Evolutionary conservation across 108 stramenopile species (phyloP), one percentile per base, ranked within the genome.

Genomic region (Stephanodiscus minutulus): DNA sequence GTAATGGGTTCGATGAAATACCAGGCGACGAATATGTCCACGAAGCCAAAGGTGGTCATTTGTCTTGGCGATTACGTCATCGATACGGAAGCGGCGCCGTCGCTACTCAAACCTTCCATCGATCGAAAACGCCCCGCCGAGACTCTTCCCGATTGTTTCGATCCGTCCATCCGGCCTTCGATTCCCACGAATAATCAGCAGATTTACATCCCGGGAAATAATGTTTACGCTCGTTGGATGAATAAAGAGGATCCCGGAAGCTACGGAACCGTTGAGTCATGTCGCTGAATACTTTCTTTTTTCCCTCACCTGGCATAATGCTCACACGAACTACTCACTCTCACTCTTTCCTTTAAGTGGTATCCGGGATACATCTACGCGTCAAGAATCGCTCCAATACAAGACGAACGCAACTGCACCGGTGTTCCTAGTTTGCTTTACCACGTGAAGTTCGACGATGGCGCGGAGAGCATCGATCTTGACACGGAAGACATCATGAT

Each of bases 181-280:
- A 66, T 52, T 49, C 78, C 60, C 24, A 65, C 64, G 21, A 74
- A 66, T 53, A 66, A 44, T 47, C 60, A 55, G 20, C 68, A 74
- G 50, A 81, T 81, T 7, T 81, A 54, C 52, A 81, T 81, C 41
- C 80, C 80, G 11, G 73, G 80, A 46, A 81, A 61, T 37, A 66
- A 67, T 35, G 80, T 81, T 0, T 81, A 74, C 29, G 80, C 80
- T 61, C 80, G 80, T 4, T 81, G 80, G 80, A 24, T 74, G 49
- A 70, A 74, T 56, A 61, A 64, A 41, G 64, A 81, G 7, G 80
- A 81, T 54, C 73, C 73, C 0, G 72, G 67, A 18, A 71, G 69
- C 33, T 81, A 70, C 37, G 80, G 80, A 9, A 61, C 80, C 20
- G 57, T 39, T 58, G 33, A 58, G 57, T 58, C 15, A 18, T 20